Percentiles rank a stretch among this genome's conserved stretches.
phyloP scores from a whole-genome alignment of 805 yeast genomes.

The Cyberlindnera euphorbiiphila region DNA sequence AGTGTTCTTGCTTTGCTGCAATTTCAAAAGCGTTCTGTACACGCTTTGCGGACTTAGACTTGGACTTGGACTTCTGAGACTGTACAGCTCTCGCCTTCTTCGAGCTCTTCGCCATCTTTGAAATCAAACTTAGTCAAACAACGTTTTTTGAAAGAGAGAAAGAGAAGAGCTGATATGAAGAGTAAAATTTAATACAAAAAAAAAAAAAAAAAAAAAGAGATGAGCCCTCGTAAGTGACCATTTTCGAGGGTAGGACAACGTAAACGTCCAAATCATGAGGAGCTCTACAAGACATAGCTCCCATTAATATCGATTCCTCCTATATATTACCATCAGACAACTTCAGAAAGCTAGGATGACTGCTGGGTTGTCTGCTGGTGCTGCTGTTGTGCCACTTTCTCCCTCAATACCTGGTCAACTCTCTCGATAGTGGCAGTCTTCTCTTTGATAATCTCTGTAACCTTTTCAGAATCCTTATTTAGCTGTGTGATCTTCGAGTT shows the following conservation, averaged over 20 bases:
- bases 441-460: slow-evolving; percentile 70
- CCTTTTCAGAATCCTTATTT: slow-evolving; percentile 65
- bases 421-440: slow-evolving; percentile 62
- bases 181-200: too few species aligned
- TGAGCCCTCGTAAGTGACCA: slow-evolving; percentile 7
- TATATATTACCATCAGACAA: not conserved
- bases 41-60: slow-evolving; percentile 32
- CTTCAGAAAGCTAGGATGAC: not conserved
- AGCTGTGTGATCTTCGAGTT: slow-evolving; percentile 69
- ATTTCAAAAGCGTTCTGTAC: slow-evolving; percentile 50
- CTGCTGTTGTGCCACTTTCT: slow-evolving; percentile 38
- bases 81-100: not conserved
- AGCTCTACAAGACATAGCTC: not conserved
- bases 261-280: too few species aligned
- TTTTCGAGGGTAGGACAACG: too few species aligned
- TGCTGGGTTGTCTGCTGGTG: slow-evolving; percentile 12
- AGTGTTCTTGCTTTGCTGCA: slow-evolving; percentile 30
- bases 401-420: slow-evolving; percentile 55
- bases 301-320: too few species aligned
- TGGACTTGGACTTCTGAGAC: slow-evolving; percentile 11
- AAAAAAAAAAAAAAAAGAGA: slow-evolving; percentile 11
- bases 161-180: too few species aligned
- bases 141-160: too few species aligned
- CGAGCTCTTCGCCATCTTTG: not conserved
- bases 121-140: too few species aligned